Base-by-base conservation (phyloP, 2,329 filamentous ascomycete species). In the Pleurostoma richardsiae region DNA sequence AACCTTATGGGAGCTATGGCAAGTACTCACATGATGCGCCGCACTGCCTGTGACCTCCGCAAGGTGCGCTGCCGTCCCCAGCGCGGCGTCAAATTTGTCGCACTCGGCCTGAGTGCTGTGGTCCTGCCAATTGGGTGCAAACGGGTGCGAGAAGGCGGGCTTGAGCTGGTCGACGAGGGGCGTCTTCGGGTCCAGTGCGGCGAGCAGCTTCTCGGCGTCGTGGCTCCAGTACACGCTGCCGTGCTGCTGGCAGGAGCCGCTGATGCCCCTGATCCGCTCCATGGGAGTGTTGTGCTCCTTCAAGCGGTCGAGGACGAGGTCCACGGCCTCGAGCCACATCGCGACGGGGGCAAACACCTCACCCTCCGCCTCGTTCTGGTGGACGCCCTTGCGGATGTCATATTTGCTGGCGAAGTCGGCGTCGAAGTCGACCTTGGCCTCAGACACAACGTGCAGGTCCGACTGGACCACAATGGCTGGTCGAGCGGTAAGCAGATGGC, bases 71-170 rank as follows among this genome's bases (percentile, higher is more conserved):
- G 80, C 73, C 5, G 74, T 74, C 1, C 87, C 88, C 6, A 96
- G 70, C 45, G 74, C 72, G 4, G 72, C 77, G 64, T 97, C 91
- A 61, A 97, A 97, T 52, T 80, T 76, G 63, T 96, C 90, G 62
- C 91, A 96, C 69, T 99, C 88, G 54, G 76, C 76, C 70, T 96
- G 90, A 2, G 94, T 97, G 69, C 90, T 96, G 51, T 91, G 86
- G 65, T 99, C 94, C 70, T 97, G 94, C 94, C 94, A 99, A 66
- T 97, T 99, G 6, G 94, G 94, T 54, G 89, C 90, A 69, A 84
- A 91, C 4, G 87, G 84, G 64, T 95, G 86, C 11, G 90, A 87
- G 61, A 97, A 88, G 0, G 86, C 87, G 3, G 69, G 71, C 7
- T 72, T 67, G 29, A 97, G 72, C 69, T 95, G 90, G 50, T 87